Evolutionary conservation across 2,329 filamentous ascomycete genomes (phyloP).

Genomic region (Sclerotiophoma versabilis): DNA sequence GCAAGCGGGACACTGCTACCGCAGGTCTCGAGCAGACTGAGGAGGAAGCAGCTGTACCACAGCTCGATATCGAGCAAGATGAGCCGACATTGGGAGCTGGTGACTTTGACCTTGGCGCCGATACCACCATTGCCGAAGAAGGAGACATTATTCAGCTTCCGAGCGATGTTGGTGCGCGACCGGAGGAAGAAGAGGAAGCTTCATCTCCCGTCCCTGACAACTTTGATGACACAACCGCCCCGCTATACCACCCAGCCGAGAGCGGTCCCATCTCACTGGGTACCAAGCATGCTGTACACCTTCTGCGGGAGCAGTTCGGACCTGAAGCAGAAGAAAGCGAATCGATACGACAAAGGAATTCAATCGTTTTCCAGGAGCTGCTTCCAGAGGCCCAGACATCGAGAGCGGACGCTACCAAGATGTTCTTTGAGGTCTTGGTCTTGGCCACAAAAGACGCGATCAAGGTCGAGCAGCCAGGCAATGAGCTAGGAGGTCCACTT

Average conservation of each 20-base stretch:
- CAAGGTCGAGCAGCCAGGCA: slow-evolving; percentile 85
- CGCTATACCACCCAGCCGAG: slow-evolving; percentile 80
- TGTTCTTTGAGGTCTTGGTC: slow-evolving; percentile 98
- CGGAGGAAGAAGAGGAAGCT: slow-evolving; percentile 42
- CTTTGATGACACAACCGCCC: slow-evolving; percentile 80
- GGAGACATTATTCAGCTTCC: slow-evolving; percentile 42
- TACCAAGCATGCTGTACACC: slow-evolving; percentile 94
- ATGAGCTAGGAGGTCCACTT: slow-evolving; percentile 77
- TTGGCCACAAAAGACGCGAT: slow-evolving; percentile 97
- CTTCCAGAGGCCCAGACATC: slow-evolving; percentile 82
- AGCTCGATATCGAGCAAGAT: slow-evolving; percentile 63
- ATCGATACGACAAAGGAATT: slow-evolving; percentile 74
- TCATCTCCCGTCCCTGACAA: slow-evolving; percentile 56
- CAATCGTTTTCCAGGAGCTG: slow-evolving; percentile 89
- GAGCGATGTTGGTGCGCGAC: slow-evolving; percentile 31
- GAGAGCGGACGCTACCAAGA: slow-evolving; percentile 93
- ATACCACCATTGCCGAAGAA: slow-evolving; percentile 34
- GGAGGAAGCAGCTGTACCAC: slow-evolving; percentile 66
- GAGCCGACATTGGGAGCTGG: slow-evolving; percentile 56
- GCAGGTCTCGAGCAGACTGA: slow-evolving; percentile 77
- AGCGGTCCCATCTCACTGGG: slow-evolving; percentile 86
- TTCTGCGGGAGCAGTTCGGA: slow-evolving; percentile 88
- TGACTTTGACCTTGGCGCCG: slow-evolving; percentile 54
- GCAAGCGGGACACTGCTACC: slow-evolving; percentile 89
- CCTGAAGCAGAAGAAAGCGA: slow-evolving; percentile 70